These are phyloP conservation scores for Gossypium turneri DNA, from an alignment of 345 rosid genomes.

Conservation along the genomic window DNA sequence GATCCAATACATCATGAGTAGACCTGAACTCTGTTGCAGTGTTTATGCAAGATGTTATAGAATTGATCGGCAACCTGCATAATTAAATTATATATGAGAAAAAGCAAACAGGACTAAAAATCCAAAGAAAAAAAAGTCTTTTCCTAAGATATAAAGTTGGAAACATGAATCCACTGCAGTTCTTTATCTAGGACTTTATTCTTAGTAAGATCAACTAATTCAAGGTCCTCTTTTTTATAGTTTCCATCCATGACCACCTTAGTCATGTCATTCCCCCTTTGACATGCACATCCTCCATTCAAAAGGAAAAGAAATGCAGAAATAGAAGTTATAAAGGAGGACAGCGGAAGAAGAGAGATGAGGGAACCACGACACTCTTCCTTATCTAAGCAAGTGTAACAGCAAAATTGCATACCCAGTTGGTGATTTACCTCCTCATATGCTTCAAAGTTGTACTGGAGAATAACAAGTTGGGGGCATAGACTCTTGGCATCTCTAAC, in stretches of 20 bases:
- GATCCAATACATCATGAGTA: constrained; percentile 15
- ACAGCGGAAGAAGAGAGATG: neutral
- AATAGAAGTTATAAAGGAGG: neutral
- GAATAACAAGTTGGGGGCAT: constrained; percentile 77
- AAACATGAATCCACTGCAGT: neutral
- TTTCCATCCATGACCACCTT: neutral
- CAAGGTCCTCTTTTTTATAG: neutral
- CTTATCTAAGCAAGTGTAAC: constrained; percentile 4
- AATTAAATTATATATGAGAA: constrained; percentile 16
- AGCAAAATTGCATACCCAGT: constrained; percentile 6
- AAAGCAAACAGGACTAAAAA: neutral
- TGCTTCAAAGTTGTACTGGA: constrained; percentile 87
- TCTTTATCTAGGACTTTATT: neutral
- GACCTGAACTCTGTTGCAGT: constrained; percentile 83
- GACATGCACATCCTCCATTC: neutral
- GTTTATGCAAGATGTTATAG: constrained; percentile 78
- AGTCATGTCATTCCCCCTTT: neutral
- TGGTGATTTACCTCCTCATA: constrained; percentile 62
- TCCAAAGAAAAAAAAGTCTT: neutral
- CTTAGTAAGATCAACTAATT: neutral
- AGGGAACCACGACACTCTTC: neutral
- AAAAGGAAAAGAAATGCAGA: constrained; percentile 4
- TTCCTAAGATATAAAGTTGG: neutral
- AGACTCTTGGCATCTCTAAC: constrained; percentile 86
- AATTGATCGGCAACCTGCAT: constrained; percentile 90